Evolutionary conservation across 805 yeast genomes (phyloP), one percentile per base, ranked within the genome.

Genomic region (Saturnispora sanitii): DNA sequence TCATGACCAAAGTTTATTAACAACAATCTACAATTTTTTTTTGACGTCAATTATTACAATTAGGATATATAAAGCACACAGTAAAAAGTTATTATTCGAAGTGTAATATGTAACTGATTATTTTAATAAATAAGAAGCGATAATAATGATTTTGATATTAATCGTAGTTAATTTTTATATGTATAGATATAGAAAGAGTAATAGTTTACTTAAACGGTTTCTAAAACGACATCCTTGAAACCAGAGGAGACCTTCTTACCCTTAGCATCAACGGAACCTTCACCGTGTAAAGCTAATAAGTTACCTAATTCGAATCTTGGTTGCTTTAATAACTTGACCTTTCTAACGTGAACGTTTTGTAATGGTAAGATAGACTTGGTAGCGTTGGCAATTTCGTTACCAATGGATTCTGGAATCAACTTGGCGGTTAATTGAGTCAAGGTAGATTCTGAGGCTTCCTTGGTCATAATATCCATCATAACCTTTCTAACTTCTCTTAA

Each of bases 221-320:
- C 97, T 72, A 92, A 86, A 67, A 92, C 86, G 69, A 85, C 96
- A 71, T 90, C 98, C 79, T 90, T 88, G 94, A 87, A 90, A 70
- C 94, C 95, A 57, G 81, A 67, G 58, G 82, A 69, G 64, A 90
- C 90, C 73, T 88, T 88, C 83, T 90, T 88, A 73, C 96, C 96
- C 68, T 94, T 86, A 71, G 92, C 95, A 69, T 88, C 95, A 66
- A 80, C 75, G 55, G 87, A 66, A 60, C 75, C 78, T 77, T 90
- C 97, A 73, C 97, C 97, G 79, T 90, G 97, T 66, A 90, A 83
- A 64, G 96, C 81, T 69, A 90, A 75, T 67, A 90, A 80, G 65
- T 94, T 73, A 72, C 96, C 96, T 65, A 90, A 81, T 71, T 90
- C 97, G 79, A 88, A 86, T 77, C 88, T 90, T 69, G 97, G 97